A percentile compares a stretch with the other conserved stretches of the same genome.
phyloP scores from a whole-genome alignment of 352 stramenopile species.

The Phytophthora sp. region DNA sequence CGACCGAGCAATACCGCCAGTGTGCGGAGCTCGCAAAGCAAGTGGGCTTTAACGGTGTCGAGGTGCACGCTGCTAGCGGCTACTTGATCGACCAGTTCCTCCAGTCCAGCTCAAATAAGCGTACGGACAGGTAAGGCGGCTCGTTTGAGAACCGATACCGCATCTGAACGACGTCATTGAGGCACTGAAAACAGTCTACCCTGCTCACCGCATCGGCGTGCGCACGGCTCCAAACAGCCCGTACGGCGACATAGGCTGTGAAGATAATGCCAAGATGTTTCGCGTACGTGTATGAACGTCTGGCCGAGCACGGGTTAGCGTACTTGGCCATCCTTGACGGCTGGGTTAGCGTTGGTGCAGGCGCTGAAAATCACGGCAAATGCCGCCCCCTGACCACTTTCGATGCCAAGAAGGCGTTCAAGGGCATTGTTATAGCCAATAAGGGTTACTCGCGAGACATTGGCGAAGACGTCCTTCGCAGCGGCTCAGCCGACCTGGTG shows the following conservation, averaged over 20 bases:
- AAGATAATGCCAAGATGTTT: slow-evolving; percentile 42
- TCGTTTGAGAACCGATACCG: slow-evolving; percentile 78
- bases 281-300: slow-evolving; percentile 31
- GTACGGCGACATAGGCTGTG: slow-evolving; percentile 34
- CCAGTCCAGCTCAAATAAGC: slow-evolving; percentile 59
- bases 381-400: slow-evolving; percentile 25
- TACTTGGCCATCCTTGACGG: slow-evolving; percentile 39
- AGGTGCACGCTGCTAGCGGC: slow-evolving; percentile 79
- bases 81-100: slow-evolving; percentile 87
- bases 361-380: slow-evolving; percentile 39
- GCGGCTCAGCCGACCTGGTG: no score
- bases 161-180: slow-evolving; percentile 74
- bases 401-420: slow-evolving; percentile 38
- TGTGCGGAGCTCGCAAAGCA: slow-evolving; percentile 67
- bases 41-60: slow-evolving; percentile 64
- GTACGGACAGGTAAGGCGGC: slow-evolving; percentile 83
- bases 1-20: slow-evolving; percentile 78
- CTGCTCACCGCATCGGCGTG: slow-evolving; percentile 29
- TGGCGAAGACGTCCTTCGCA: slow-evolving; percentile 2
- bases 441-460: slow-evolving; percentile 38
- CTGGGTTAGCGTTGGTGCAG: slow-evolving; percentile 27
- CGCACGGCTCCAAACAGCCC: slow-evolving; percentile 33
- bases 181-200: slow-evolving; percentile 37
- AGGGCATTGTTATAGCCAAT: slow-evolving; percentile 34
- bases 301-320: slow-evolving; percentile 24